Base-by-base conservation (phyloP, 352 stramenopile species). In the Lagenidium giganteum region DNA sequence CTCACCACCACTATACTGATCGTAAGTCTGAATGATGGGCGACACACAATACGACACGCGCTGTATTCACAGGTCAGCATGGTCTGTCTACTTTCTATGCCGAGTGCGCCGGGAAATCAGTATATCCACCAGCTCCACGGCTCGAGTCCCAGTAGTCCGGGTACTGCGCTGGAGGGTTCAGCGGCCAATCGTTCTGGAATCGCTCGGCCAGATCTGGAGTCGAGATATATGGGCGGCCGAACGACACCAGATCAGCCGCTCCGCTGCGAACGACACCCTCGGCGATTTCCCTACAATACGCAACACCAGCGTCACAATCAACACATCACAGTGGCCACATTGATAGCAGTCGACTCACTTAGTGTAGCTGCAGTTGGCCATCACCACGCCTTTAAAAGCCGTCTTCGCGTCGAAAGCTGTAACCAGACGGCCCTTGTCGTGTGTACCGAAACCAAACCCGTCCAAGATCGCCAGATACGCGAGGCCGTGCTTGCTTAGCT, bases 401-500 rank as follows among this genome's bases (percentile, higher is more conserved):
- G 17, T 23, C 26, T 35, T 45, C 12, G 20, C 25, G 38, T 35
- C 38, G 23, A 35, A 55, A 14, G 48, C 43, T n/a, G 53, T 67
- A 20, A 47, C 47, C 18, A 62, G 34, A 28, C 39, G 49, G 26
- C 37, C 37, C 54, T 70, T 64, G 53, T 65, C 41, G 41, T 61
- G 51, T 31, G 54, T 61, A 17, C 59, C 48, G 26, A 73, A 77
- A 33, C 59, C 52, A 14, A 61, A 51, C 12, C 57, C 61, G 21
- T 72, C 61, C 0, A 70, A 33, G 1, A 69, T 54, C 17, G 57
- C 61, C 5, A 85, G 24, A 31, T 77, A 83, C 8, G 52, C 67
- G 8, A 83, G 41, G 0, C 47, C 23, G 31, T 67, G 35, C 5
- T 36, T 44, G 42, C 57, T 74, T 11, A 83, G 50, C n/a, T 41